A percentile compares a stretch with the other conserved stretches of the same genome.
Conservation (phyloP, 2,329 filamentous ascomycete genomes). For the Canariomyces notabilis region DNA sequence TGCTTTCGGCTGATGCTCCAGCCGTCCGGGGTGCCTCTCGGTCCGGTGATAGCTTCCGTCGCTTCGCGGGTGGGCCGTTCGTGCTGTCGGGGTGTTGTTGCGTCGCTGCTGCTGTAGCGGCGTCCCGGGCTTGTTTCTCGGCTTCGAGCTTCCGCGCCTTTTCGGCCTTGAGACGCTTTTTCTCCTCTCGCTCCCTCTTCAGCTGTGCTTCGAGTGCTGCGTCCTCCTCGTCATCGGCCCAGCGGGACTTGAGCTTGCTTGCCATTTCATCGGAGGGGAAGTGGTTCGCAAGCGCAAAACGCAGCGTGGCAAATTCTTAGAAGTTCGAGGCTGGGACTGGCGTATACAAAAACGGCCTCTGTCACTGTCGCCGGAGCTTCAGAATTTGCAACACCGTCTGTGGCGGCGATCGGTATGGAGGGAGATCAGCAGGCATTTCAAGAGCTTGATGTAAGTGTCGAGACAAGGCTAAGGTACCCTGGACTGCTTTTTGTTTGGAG, state of each 20-base stretch:
- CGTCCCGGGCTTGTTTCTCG: conserved; percentile 33
- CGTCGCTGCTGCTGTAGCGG: conserved; percentile 30
- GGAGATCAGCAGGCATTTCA: neutral
- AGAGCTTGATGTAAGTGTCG: neutral
- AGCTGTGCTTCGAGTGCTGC: conserved; percentile 65
- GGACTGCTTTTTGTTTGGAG: conserved; percentile 20
- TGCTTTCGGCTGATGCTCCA: conserved; percentile 24
- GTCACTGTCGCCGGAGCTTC: neutral
- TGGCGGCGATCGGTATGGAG: neutral
- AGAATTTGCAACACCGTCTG: neutral
- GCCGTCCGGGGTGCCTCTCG: conserved; percentile 21
- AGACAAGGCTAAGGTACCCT: conserved; percentile 3
- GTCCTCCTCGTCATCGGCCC: conserved; percentile 82
- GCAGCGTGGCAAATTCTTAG: no score
- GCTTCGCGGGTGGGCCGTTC: conserved; percentile 53
- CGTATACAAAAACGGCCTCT: neutral
- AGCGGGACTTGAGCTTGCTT: conserved; percentile 66
- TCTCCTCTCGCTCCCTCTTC: conserved; percentile 82
- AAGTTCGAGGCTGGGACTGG: no score
- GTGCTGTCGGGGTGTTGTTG: conserved; percentile 23
- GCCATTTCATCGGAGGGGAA: conserved; percentile 44
- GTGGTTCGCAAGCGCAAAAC: neutral
- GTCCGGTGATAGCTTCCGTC: conserved; percentile 53
- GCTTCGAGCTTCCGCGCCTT: conserved; percentile 67
- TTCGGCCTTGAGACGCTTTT: conserved; percentile 76